Evolutionary conservation across 805 yeast species (phyloP).

Genomic region (Yamadazyma nakazawae): DNA sequence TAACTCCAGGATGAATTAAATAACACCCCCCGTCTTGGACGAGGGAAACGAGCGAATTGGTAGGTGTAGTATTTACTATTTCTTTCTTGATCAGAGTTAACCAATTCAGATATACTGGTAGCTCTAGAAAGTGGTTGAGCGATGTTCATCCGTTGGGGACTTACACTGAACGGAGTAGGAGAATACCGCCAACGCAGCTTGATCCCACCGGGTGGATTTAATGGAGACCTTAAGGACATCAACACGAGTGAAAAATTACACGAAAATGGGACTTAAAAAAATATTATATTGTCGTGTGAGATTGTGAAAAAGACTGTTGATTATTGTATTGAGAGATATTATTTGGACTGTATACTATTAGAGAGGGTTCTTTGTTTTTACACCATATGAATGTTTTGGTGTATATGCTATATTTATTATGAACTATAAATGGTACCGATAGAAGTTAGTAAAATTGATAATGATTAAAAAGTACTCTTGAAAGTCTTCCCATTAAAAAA

Average conservation of each 20-base stretch:
- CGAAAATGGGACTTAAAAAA: not conserved
- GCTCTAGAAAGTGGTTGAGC: constrained; percentile 44
- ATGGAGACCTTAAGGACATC: constrained; percentile 25
- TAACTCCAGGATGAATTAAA: constrained; percentile 46
- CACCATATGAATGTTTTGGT: too few relatives aligned
- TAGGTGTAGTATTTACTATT: constrained; percentile 21
- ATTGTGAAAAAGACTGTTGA: not conserved
- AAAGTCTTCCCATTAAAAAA: not conserved
- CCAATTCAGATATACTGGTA: constrained; percentile 31
- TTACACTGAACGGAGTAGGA: constrained; percentile 26
- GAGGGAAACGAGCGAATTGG: constrained; percentile 51
- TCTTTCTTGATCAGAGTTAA: constrained; percentile 16
- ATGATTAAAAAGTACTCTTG: too few relatives aligned
- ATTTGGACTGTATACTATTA: too few relatives aligned
- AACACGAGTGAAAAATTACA: not conserved
- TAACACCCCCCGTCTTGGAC: constrained; percentile 53
- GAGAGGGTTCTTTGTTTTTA: too few relatives aligned
- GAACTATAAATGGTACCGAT: too few relatives aligned
- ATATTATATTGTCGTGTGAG: constrained; percentile 7
- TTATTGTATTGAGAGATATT: too few relatives aligned
- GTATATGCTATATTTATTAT: too few relatives aligned
- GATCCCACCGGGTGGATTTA: constrained; percentile 13
- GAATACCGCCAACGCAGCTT: constrained; percentile 19
- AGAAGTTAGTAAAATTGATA: too few relatives aligned
- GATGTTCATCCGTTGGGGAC: constrained; percentile 39